phyloP scores from a whole-genome alignment of 139 green algal species.

The Chlamydomonas sp. region DNA sequence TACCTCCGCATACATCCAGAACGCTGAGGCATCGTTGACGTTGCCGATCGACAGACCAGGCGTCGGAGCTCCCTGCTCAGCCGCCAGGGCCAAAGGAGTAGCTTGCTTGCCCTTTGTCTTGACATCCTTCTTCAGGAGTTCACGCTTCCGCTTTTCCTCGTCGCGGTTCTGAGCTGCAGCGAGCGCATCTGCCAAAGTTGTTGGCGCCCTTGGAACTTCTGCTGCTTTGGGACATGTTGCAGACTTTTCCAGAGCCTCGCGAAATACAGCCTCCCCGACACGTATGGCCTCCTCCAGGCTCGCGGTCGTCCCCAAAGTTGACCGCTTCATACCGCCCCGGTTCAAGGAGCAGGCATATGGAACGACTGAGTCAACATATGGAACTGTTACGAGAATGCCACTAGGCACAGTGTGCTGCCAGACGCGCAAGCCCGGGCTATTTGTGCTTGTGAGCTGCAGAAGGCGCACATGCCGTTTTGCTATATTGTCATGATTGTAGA shows the following conservation, averaged over 20 bases:
- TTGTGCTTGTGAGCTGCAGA: too few relatives aligned
- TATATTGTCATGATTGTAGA: too few relatives aligned
- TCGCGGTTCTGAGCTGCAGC: slow-evolving; percentile 53
- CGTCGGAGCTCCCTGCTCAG: slow-evolving; percentile 22
- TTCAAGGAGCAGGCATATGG: too few relatives aligned
- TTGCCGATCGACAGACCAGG: slow-evolving; percentile 60
- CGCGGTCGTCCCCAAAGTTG: background rate
- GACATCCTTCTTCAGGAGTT: slow-evolving; percentile 51
- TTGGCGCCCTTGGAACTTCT: slow-evolving; percentile 36
- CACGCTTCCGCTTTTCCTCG: slow-evolving; percentile 52
- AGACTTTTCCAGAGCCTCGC: slow-evolving; percentile 25
- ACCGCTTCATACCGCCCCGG: too few relatives aligned
- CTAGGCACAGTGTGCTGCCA: too few relatives aligned
- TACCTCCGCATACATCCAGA: slow-evolving; percentile 81
- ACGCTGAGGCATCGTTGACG: slow-evolving; percentile 56
- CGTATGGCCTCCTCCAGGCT: background rate
- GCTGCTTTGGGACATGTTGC: background rate
- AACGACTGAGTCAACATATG: too few relatives aligned
- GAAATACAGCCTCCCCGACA: slow-evolving; percentile 37
- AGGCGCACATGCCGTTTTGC: too few relatives aligned
- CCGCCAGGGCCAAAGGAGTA: slow-evolving; percentile 46
- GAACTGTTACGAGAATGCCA: too few relatives aligned
- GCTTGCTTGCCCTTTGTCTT: slow-evolving; percentile 38
- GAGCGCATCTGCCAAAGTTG: slow-evolving; percentile 66
- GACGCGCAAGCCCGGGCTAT: too few relatives aligned